Evolutionary conservation across 1,284 basidiomycete genomes (phyloP), one percentile per base, ranked within the genome.

Genomic region (Porodaedalea pini): DNA sequence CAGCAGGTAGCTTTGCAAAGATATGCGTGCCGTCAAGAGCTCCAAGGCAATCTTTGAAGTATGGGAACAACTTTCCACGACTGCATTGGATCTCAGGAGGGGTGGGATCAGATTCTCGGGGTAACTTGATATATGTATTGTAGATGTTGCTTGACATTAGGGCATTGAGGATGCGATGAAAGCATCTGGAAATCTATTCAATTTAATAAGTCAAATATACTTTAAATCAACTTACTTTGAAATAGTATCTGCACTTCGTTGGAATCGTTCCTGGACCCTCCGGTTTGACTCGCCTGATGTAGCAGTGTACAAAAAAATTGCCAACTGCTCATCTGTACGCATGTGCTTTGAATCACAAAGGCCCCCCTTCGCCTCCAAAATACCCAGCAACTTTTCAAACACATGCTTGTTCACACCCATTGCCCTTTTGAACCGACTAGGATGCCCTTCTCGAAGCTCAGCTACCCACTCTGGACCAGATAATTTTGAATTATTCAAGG

Each of bases 21-120:
- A 75, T 69, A 50, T 75, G 72, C 11, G 66, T 72, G 0, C 74
- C 72, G 66, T 78, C 75, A 23, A 78, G 66, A 21, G 73, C 75
- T 25, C 72, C 72, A 48, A 77, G 43, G 6, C 66, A 68, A 62
- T 68, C 60, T 23, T 64, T 57, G 60, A 78, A 73, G 53, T 67
- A 76, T 10, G 73, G 74, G 52, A 56, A 72, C 41, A 71, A 70
- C 54, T 72, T 73, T n/a, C n/a, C n/a, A n/a, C 0, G 67, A 63
- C 54, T 73, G 70, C 4, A 60, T 0, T 10, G 31, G 19, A 75
- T 71, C 6, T 64, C 57, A 7, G 31, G 11, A 7, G 45, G 39
- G 19, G 32, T 27, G 1, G 58, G 51, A 7, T 49, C 29, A 19
- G 52, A 19, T 31, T 17, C 21, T 7, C 13, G 23, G 4, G 58